Evolutionary conservation across 768 basidiomycete genomes (phyloP).

Genomic region (Suillus sp.): DNA sequence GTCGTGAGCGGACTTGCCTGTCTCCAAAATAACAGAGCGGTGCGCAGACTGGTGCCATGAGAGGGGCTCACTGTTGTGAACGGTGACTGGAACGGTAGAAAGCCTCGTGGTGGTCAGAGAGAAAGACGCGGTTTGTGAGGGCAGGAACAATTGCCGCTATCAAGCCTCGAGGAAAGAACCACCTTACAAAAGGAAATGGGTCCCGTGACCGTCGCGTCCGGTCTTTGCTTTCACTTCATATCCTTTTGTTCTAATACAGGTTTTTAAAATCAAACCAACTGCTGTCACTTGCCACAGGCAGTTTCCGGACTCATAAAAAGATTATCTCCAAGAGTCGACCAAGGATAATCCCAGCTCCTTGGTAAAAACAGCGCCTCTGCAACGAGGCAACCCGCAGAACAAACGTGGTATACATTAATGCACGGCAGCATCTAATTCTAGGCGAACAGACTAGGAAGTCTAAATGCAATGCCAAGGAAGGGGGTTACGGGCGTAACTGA

Average conservation of each 20-base stretch:
- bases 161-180: slow-evolving; percentile 24
- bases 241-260: background rate
- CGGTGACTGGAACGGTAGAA: background rate
- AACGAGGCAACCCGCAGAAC: slow-evolving; percentile 4
- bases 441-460: background rate
- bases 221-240: background rate
- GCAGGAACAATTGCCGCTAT: slow-evolving; percentile 27
- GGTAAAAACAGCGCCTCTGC: background rate
- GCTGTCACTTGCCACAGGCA: background rate
- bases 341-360: background rate
- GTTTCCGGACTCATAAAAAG: background rate
- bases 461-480: background rate
- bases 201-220: slow-evolving; percentile 41
- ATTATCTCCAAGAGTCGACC: background rate
- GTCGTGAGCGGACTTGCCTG: slow-evolving; percentile 48
- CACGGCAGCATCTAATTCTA: background rate
- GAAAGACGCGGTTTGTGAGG: slow-evolving; percentile 10
- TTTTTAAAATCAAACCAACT: background rate
- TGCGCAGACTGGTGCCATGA: slow-evolving; percentile 59
- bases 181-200: slow-evolving; percentile 35
- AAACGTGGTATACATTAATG: slow-evolving; percentile 2
- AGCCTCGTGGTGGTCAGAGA: slow-evolving; percentile 16
- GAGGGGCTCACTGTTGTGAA: background rate
- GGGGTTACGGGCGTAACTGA: slow-evolving; percentile 2
- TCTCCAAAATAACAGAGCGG: slow-evolving; percentile 80